phyloP scores from a whole-genome alignment of 2,329 filamentous ascomycete species.

The Gaeumannomyces tritici region DNA sequence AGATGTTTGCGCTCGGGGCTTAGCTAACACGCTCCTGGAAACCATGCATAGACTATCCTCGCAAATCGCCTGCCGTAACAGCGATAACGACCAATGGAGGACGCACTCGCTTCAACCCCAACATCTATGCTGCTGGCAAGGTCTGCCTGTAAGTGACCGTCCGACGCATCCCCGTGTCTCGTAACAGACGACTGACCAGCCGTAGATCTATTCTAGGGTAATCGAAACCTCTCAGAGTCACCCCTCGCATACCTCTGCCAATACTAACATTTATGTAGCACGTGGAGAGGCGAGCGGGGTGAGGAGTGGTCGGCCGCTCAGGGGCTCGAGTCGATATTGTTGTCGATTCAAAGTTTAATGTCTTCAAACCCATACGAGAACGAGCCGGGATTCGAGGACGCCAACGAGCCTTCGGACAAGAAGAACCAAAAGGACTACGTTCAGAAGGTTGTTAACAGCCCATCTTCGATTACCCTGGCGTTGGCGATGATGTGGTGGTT shows the following conservation, averaged over 20 bases:
- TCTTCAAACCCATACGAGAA: constrained; percentile 91
- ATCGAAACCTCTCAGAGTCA: constrained; percentile 41
- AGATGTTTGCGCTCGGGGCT: not conserved
- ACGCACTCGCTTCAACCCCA: constrained; percentile 86
- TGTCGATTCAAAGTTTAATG: constrained; percentile 96
- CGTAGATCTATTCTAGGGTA: constrained; percentile 6
- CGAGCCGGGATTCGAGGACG: constrained; percentile 84
- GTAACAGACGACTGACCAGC: not conserved
- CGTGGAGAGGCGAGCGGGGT: constrained; percentile 82
- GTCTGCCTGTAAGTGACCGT: constrained; percentile 70
- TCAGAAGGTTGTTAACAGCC: constrained; percentile 51
- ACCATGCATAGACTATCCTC: constrained; percentile 64
- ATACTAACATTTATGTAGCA: constrained; percentile 43
- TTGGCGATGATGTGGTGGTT: not conserved
- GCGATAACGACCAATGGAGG: constrained; percentile 84
- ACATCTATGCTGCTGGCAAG: constrained; percentile 86
- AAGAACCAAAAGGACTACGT: constrained; percentile 66
- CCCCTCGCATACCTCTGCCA: constrained; percentile 54
- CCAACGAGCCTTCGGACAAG: constrained; percentile 58
- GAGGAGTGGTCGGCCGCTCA: constrained; percentile 97
- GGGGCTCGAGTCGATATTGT: constrained; percentile 83
- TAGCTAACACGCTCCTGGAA: constrained; percentile 1
- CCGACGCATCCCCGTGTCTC: not conserved
- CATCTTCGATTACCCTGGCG: no score
- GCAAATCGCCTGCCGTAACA: constrained; percentile 50